Evolutionary conservation across 2,329 filamentous ascomycete species (phyloP), one percentile per base, ranked within the genome.

Genomic region (Penicillium sp.): DNA sequence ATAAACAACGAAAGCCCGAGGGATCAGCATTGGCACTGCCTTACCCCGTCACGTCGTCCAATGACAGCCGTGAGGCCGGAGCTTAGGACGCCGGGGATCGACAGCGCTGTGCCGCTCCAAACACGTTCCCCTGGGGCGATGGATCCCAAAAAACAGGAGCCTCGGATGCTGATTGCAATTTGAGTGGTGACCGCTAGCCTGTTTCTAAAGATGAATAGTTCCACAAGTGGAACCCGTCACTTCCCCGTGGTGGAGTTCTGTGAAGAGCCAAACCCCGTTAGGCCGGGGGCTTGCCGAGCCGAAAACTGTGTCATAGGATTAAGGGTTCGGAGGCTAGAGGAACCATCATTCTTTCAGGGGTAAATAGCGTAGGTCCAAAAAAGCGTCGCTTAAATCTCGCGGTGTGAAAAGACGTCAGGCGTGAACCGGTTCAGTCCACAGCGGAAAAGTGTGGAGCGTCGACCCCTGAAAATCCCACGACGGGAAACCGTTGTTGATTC

Each of bases 121-220:
- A 39, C 35, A 54, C 42, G 43, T 20, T 45, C 48, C 43, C 33
- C 14, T 20, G 35, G 36, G 46, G 43, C 46, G 43, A 44, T 44
- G 22, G 16, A 31, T 47, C 44, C 48, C 51, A 48, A 40, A 16
- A 39, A 20, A 14, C 14, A 24, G 47, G 20, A 20, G 13, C 2
- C 4, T 25, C 8, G 24, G 10, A 25, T 25, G 48, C 25, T 33
- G 46, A 46, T 56, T 48, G 31, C 39, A 54, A 54, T 49, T 20
- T 46, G 7, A 28, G 0, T 20, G 4, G 22, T 53, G 30, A 9
- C 8, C 33, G 22, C 39, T 44, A 47, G 33, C 30, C 48, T 24
- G 43, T n/a, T 27, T 38, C 50, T 51, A 52, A 42, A 30, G 45
- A 46, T 50, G 46, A 54, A 56, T 56, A 56, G 53, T 54, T 35